Conservation (phyloP, 139 green algal genomes). For the Volvox africanus region DNA sequence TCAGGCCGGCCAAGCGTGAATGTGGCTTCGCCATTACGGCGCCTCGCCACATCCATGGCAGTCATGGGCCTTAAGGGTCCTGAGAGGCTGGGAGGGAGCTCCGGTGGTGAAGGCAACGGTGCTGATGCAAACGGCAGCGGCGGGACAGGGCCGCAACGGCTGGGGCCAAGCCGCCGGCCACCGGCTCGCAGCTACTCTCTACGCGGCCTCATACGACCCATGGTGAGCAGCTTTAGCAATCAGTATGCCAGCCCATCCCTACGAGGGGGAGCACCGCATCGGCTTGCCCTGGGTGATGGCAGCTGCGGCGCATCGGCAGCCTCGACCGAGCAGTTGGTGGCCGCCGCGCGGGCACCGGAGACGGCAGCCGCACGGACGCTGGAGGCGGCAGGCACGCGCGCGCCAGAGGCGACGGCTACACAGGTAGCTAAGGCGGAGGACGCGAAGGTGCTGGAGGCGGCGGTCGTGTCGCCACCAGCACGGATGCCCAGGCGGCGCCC, state of each 20-base stretch:
- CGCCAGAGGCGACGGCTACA: too few species aligned
- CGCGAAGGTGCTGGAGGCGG: neutral
- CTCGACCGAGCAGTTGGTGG: neutral
- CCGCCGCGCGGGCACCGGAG: too few species aligned
- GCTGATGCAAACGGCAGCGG: neutral
- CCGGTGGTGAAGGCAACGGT: neutral
- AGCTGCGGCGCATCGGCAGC: neutral
- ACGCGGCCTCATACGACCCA: neutral
- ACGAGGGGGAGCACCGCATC: neutral
- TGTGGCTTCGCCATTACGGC: neutral
- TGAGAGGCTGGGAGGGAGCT: neutral
- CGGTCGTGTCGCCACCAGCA: neutral
- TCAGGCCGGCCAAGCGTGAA: neutral
- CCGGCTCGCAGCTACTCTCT: constrained; percentile 14
- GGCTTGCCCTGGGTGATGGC: neutral
- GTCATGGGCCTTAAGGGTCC: neutral
- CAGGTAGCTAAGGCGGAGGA: too few species aligned
- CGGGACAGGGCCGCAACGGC: neutral
- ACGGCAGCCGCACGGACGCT: too few species aligned
- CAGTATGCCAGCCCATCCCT: neutral
- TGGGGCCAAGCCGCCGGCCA: neutral
- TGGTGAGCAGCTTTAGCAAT: neutral
- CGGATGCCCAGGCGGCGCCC: neutral
- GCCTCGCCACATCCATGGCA: neutral
- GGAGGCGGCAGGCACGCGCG: too few species aligned